Evolutionary conservation across 495 filamentous ascomycete species (phyloP).

Genomic region (Tuber brumale): DNA sequence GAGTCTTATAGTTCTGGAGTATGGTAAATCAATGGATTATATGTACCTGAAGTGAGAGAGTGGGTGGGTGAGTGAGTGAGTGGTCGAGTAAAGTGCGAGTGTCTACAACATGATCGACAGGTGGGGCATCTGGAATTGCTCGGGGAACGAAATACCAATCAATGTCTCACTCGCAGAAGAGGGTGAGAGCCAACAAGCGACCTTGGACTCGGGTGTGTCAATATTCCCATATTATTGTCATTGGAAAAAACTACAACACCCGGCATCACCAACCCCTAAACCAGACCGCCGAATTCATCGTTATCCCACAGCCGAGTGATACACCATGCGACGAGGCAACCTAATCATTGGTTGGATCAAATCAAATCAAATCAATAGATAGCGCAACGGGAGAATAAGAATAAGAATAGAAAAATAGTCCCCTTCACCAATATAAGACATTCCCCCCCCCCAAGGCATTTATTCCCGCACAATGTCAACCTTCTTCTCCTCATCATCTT

Average conservation of each 20-base stretch:
- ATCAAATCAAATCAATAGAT: neutral
- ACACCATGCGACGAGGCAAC: neutral
- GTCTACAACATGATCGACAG: neutral
- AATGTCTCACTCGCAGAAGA: neutral
- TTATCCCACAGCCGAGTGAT: neutral
- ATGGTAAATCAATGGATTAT: neutral
- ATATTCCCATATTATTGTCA: neutral
- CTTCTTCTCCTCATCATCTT: neutral
- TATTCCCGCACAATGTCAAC: neutral
- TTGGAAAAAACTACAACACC: neutral
- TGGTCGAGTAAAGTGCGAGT: too few species aligned
- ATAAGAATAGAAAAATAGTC: neutral
- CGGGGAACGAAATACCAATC: neutral
- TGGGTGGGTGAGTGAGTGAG: too few species aligned
- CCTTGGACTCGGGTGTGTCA: neutral
- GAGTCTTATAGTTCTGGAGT: neutral
- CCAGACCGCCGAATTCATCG: neutral
- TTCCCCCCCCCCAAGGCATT: neutral
- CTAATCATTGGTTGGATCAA: neutral
- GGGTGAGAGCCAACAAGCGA: neutral
- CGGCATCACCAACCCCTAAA: neutral
- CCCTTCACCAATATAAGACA: neutral
- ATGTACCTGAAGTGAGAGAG: too few species aligned
- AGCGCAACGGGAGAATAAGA: neutral
- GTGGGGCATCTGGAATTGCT: neutral